Evolutionary conservation across 2,329 filamentous ascomycete genomes (phyloP).

Genomic region (Curvularia sp.): DNA sequence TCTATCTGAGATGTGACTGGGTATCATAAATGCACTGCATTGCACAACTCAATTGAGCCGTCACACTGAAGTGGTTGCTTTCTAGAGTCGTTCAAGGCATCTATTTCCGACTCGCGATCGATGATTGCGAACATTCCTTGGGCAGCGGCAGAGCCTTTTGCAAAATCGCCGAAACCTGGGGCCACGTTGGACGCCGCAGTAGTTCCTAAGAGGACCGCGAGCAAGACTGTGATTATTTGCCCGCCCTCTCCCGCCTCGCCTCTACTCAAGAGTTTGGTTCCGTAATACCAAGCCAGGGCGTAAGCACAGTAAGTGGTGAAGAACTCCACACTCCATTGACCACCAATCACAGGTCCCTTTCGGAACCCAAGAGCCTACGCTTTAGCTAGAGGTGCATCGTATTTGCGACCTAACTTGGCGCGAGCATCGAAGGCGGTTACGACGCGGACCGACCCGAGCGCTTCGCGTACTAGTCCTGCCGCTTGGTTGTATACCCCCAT

Average conservation of each 20-base stretch:
- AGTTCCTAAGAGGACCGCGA: conserved; percentile 1
- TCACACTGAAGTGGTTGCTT: neutral
- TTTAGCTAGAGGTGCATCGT: conserved; percentile 1
- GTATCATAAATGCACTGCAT: too few species aligned
- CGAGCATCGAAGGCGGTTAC: neutral
- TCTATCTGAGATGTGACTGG: too few species aligned
- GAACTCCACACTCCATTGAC: neutral
- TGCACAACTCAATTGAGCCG: neutral
- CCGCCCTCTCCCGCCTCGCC: conserved; percentile 1
- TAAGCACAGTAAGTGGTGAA: conserved; percentile 1
- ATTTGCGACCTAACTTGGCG: neutral
- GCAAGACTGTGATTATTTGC: neutral
- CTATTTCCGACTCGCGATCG: neutral
- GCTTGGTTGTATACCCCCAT: neutral
- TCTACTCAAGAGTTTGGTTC: neutral
- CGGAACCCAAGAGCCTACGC: conserved; percentile 1
- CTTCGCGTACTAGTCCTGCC: neutral
- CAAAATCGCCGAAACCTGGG: conserved; percentile 1
- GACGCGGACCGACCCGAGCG: conserved; percentile 4
- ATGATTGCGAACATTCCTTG: conserved; percentile 2
- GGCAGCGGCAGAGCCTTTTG: conserved; percentile 1
- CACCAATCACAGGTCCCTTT: neutral
- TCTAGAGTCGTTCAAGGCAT: neutral
- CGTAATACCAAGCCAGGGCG: neutral
- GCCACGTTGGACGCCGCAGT: conserved; percentile 1